Base-by-base conservation (phyloP, 768 basidiomycete species). In the Saitozyma sp. region DNA sequence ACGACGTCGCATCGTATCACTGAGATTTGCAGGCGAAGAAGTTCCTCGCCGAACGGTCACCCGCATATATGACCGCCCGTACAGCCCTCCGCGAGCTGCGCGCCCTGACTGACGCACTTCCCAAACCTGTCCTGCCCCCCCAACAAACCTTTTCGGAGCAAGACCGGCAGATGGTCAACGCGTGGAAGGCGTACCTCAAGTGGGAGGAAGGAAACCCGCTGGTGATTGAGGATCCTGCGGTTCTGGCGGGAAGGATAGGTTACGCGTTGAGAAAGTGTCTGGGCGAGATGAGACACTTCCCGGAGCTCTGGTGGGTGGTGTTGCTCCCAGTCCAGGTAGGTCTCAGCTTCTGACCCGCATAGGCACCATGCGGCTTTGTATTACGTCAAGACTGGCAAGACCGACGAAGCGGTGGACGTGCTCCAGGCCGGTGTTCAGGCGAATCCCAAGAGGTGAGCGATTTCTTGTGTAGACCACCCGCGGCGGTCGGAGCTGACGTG, bases 121-220 rank as follows among this genome's bases (percentile, higher is more conserved):
- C 86, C 67, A 84, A 84, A 0, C 81, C 84, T 0, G 79, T 90
- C 38, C 85, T 85, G 62, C 90, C 90, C 0, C 83, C 86, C 0
- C 82, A 84, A 9, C 89, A 92, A 6, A 88, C 85, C 20, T 91
- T 92, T 79, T 86, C 86, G 37, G 80, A 84, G 1, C 82, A 84
- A 0, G 92, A 96, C 72, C 84, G 89, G 50, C 84, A 84, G 14
- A 84, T 89, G 38, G 86, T 92, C n/a, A 86, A 87, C 20, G 85
- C 86, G 29, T 99, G 96, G 96, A 91, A 91, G 72, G 83, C 85
- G 0, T 98, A 97, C 77, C 81, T 98, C 43, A 92, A 92, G 70
- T 97, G 90, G 90, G 95, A 99, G 79, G 91, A 95, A 78, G 84
- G 84, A 67, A 97, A 99, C 74, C 95, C 93, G 0, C 84, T 97